Base-by-base conservation (phyloP, 805 yeast genomes). In the Kregervanrija delftensis region DNA sequence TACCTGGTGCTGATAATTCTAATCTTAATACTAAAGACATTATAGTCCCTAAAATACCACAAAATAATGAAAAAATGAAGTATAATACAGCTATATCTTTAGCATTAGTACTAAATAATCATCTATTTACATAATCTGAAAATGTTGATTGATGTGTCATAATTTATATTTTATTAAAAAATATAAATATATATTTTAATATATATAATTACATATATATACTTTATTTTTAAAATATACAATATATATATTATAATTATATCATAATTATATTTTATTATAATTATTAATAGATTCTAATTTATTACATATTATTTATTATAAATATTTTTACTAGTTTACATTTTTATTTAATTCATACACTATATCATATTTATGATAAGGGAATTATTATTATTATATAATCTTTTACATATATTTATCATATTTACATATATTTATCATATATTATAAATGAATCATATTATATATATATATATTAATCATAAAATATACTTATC, bases 21-120 rank as follows among this genome's bases (percentile, higher is more conserved):
- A 57, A 46, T 50, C 61, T 51, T 39, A 57, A 54, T 11, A 56
- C 49, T 30, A 53, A 49, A 11, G 58, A 53, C 56, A 56, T 57
- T 31, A 55, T 48, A 35, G 59, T 50, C 6, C 58, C 61, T 42
- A 52, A 45, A 47, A 57, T 47, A n/a, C 51, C 59, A 43, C 55
- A 49, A 28, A 57, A 52, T 44, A 53, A 38, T 22, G 59, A 56
- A 37, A 53, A 49, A 30, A 55, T 50, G 40, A 57, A 49, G 44
- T 56, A 57, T 49, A 57, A 52, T 30, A 57, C 49, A 11, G 59
- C 60, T 33, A 57, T 57, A 52, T 56, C 60, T 49, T 56, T 57
- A 35, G 58, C 58, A 43, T 55, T 56, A 32, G 58, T 57, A 41
- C 58, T 50, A 40, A 48, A 53, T 30, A 55, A 41, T 42, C 57